Evolutionary conservation across 75 land plant species (phyloP), one percentile per base, ranked within the genome.

Genomic region (Sequoia sempervirens): DNA sequence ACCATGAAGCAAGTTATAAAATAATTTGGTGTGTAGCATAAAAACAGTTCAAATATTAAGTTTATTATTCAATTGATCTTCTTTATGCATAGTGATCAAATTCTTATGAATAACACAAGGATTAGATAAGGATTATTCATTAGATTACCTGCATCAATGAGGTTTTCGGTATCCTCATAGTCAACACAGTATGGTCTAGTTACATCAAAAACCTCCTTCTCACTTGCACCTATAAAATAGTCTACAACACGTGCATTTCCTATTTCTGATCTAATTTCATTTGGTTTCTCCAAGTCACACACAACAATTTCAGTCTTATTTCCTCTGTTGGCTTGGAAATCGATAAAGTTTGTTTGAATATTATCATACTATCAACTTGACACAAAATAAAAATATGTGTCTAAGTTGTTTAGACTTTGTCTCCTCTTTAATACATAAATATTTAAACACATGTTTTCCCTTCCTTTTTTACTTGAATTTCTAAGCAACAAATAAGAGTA

Each of bases 171-270:
- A 47, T 97, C 99, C 84, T 85, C 52, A 43, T 88, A 97, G 84
- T 97, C 99, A 79, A 97, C 93, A 23, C 99, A 88, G 73, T 92
- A 95, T 43, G 99, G 99, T 81, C 99, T 96, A 30, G 95, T 92
- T 28, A 95, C 84, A 89, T 95, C 99, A 88, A 90, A 86, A 61
- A 97, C 83, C 83, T 97, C 97, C 89, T 97, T 97, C 84, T 97
- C 99, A 82, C 97, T 94, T 7, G 99, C 99, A 87, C 99, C 99
- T 75, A 97, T 95, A 86, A 94, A 95, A 89, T 97, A 97, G 32
- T 93, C 82, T 56, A 97, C 93, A 3, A 97, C 87, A 3, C 97
- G 91, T 23, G 99, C 90, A 89, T 90, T 91, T 17, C 97, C 93
- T 70, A 97, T 70, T 13, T 97, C 95, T 68, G 87, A 78, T 85